Evolutionary conservation across 768 basidiomycete species (phyloP).

Genomic region (Russula ochroleuca): DNA sequence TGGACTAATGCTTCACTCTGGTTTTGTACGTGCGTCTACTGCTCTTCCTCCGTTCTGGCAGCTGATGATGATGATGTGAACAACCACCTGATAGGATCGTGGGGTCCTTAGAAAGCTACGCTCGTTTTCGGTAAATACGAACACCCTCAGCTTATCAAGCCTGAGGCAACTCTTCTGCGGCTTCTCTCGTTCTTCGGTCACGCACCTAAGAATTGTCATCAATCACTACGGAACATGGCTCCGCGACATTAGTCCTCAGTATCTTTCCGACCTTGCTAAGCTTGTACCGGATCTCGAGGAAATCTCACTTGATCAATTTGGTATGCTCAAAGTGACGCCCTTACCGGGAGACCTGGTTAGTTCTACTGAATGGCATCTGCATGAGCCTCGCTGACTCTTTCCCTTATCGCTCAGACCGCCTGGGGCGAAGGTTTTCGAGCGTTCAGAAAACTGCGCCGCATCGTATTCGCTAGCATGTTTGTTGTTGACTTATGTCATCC

Average conservation of each 20-base stretch:
- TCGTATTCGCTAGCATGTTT: conserved; percentile 19
- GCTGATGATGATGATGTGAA: neutral
- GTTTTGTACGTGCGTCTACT: conserved; percentile 10
- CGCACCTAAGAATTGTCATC: conserved; percentile 18
- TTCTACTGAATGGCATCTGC: neutral
- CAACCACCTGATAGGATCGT: neutral
- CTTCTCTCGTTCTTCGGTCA: conserved; percentile 15
- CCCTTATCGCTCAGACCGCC: neutral
- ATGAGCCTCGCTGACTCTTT: neutral
- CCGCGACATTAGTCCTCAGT: conserved; percentile 13
- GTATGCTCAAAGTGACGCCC: neutral
- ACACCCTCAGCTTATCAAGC: neutral
- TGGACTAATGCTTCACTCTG: conserved; percentile 6
- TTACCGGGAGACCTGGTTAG: conserved; percentile 18
- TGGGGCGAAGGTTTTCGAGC: conserved; percentile 19
- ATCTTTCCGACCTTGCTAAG: conserved; percentile 7
- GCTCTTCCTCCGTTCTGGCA: neutral
- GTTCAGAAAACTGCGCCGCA: conserved; percentile 22
- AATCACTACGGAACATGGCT: conserved; percentile 14
- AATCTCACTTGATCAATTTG: conserved; percentile 19
- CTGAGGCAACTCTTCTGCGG: conserved; percentile 14
- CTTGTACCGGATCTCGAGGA: conserved; percentile 17
- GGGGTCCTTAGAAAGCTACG: conserved; percentile 15
- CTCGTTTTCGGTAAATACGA: conserved; percentile 9
- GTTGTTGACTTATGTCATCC: conserved; percentile 12